phyloP scores from a whole-genome alignment of 1,284 basidiomycete genomes.

The Marasmius tenuissimus region DNA sequence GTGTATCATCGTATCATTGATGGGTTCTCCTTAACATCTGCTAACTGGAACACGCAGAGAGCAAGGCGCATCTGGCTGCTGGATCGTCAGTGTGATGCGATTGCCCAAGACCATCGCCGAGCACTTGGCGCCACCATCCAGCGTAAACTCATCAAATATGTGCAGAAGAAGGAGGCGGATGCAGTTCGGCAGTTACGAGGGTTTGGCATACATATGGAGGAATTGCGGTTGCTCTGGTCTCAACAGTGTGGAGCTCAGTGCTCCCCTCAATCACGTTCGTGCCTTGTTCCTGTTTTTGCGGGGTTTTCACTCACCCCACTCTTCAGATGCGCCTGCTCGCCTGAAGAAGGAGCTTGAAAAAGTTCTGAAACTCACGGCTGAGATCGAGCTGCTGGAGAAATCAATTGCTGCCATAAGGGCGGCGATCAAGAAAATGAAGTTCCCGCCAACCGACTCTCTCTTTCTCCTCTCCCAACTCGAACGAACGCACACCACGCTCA shows the following conservation, averaged over 20 bases:
- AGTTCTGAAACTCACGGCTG: constrained; percentile 32
- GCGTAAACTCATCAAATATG: constrained; percentile 9
- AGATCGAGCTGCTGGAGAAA: constrained; percentile 23
- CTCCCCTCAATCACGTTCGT: not conserved
- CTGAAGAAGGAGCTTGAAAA: constrained; percentile 38
- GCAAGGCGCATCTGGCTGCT: constrained; percentile 16
- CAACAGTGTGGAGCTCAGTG: not conserved
- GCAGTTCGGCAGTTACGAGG: constrained; percentile 13
- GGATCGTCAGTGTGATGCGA: constrained; percentile 13
- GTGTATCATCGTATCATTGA: not conserved
- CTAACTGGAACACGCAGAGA: not conserved
- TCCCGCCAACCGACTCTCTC: not conserved
- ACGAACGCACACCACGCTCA: not conserved
- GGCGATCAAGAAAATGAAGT: not conserved
- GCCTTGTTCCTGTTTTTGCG: not conserved
- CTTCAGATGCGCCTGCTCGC: constrained; percentile 29
- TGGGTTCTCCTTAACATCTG: not conserved
- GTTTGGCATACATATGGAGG: not conserved
- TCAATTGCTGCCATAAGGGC: not conserved
- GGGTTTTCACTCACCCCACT: not conserved
- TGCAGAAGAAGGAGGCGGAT: constrained; percentile 4
- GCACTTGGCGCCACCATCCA: constrained; percentile 26
- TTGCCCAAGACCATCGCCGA: constrained; percentile 19
- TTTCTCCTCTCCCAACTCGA: not conserved
- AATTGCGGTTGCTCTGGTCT: not conserved